Percentiles rank a stretch among this genome's conserved stretches.
These are phyloP conservation scores for Yamadazyma sp. DNA, from an alignment of 1,139 yeast genomes.

Conservation along the genomic window DNA sequence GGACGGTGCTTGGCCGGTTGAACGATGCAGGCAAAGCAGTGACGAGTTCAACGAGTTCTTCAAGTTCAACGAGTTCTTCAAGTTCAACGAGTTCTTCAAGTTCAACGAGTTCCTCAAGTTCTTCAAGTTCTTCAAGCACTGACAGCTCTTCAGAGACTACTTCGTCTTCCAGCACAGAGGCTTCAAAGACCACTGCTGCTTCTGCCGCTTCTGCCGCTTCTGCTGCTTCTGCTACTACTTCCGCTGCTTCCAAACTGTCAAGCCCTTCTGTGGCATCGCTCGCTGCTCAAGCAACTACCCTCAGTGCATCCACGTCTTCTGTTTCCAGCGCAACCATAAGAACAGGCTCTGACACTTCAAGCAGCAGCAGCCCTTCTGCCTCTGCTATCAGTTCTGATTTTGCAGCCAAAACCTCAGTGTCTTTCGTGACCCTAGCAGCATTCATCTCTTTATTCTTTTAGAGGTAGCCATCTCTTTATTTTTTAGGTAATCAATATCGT, in stretches of 20 bases:
- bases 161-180: too few species aligned
- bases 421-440: constrained; percentile 1
- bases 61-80: neutral
- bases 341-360: too few species aligned
- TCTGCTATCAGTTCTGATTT: neutral
- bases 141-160: too few species aligned
- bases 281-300: neutral
- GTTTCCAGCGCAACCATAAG: neutral
- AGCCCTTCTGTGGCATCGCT: neutral
- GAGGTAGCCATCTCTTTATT: too few species aligned
- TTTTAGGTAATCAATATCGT: too few species aligned
- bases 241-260: neutral
- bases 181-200: too few species aligned
- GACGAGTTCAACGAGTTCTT: neutral
- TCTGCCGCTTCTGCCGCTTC: constrained; percentile 4
- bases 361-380: neutral
- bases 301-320: neutral
- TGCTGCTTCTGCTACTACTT: constrained; percentile 4
- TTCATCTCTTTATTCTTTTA: constrained; percentile 1
- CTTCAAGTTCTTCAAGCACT: constrained; percentile 3
- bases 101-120: neutral
- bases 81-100: neutral
- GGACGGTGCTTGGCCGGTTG: constrained; percentile 59
- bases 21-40: constrained; percentile 32
- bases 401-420: neutral